These are phyloP conservation scores for Lobosporangium transversale DNA, from an alignment of 192 early-diverging fungal genomes.

Conservation along the genomic window DNA sequence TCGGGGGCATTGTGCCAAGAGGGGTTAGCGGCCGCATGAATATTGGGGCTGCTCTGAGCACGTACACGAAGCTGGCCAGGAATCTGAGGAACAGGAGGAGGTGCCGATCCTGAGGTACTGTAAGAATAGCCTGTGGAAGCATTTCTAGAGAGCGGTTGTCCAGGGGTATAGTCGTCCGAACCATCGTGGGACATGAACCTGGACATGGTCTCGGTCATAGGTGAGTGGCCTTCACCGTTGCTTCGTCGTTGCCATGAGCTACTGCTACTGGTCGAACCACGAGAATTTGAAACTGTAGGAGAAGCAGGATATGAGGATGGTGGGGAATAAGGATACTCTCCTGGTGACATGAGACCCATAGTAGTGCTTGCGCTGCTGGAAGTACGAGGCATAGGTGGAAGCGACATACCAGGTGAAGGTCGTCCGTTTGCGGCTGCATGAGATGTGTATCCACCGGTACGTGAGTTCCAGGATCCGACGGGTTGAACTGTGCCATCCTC, in stretches of 20 bases:
- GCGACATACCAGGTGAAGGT: slow-evolving; percentile 45
- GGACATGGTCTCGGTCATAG: slow-evolving; percentile 62
- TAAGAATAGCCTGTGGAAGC: slow-evolving; percentile 52
- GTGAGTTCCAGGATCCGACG: slow-evolving; percentile 42
- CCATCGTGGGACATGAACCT: slow-evolving; percentile 61
- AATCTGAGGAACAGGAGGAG: slow-evolving; percentile 49
- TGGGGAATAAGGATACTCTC: slow-evolving; percentile 61
- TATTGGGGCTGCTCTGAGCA: slow-evolving; percentile 68
- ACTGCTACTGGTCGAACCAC: slow-evolving; percentile 53
- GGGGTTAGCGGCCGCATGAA: slow-evolving; percentile 55
- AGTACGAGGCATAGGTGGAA: slow-evolving; percentile 49
- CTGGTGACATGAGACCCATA: slow-evolving; percentile 46
- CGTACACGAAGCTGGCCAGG: slow-evolving; percentile 58
- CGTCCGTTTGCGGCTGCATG: slow-evolving; percentile 30
- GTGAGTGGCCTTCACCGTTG: slow-evolving; percentile 56
- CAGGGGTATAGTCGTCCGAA: slow-evolving; percentile 38
- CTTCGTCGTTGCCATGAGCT: slow-evolving; percentile 57
- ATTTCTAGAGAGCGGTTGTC: slow-evolving; percentile 48
- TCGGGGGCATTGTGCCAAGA: slow-evolving; percentile 51
- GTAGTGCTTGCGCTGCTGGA: slow-evolving; percentile 42
- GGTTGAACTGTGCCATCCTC: slow-evolving; percentile 43
- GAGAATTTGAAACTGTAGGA: slow-evolving; percentile 59
- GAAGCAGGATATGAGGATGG: slow-evolving; percentile 68
- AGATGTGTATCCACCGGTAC: slow-evolving; percentile 27
- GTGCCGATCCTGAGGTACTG: slow-evolving; percentile 14